Evolutionary conservation across 2,329 filamentous ascomycete species (phyloP).

Genomic region (Aspergillus fumigatus): DNA sequence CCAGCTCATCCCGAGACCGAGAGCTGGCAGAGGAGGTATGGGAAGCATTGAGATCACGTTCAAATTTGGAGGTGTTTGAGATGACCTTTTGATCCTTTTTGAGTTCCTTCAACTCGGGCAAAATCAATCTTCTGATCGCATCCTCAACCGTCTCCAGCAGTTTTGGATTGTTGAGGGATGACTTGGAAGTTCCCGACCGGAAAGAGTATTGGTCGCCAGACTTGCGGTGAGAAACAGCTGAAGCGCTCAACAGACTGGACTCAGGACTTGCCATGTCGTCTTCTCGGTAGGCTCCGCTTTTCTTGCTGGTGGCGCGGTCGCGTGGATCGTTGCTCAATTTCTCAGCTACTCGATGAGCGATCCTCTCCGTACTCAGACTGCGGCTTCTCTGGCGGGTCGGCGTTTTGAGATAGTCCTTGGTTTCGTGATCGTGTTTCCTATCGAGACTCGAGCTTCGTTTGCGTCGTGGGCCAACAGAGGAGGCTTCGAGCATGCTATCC

Average conservation of each 20-base stretch:
- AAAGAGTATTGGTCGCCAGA: constrained; percentile 57
- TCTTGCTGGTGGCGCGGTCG: constrained; percentile 41
- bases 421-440: constrained; percentile 30
- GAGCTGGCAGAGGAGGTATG: constrained; percentile 52
- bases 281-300: constrained; percentile 44
- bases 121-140: constrained; percentile 80
- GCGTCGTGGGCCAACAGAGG: constrained; percentile 43
- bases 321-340: constrained; percentile 55
- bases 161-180: constrained; percentile 88
- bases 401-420: constrained; percentile 52
- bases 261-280: constrained; percentile 55
- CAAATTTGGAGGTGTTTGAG: constrained; percentile 65
- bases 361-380: constrained; percentile 62
- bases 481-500: constrained; percentile 64
- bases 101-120: constrained; percentile 86
- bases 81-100: constrained; percentile 84
- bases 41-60: constrained; percentile 59
- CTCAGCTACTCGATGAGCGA: constrained; percentile 65
- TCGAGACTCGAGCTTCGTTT: constrained; percentile 50
- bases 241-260: constrained; percentile 58
- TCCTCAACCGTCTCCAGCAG: constrained; percentile 89
- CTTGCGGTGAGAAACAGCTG: constrained; percentile 51
- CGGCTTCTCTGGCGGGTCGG: constrained; percentile 56
- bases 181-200: constrained; percentile 56
- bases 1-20: constrained; percentile 51